Base-by-base conservation (phyloP, 1,139 yeast genomes). In the Candida pseudocylindracea region DNA sequence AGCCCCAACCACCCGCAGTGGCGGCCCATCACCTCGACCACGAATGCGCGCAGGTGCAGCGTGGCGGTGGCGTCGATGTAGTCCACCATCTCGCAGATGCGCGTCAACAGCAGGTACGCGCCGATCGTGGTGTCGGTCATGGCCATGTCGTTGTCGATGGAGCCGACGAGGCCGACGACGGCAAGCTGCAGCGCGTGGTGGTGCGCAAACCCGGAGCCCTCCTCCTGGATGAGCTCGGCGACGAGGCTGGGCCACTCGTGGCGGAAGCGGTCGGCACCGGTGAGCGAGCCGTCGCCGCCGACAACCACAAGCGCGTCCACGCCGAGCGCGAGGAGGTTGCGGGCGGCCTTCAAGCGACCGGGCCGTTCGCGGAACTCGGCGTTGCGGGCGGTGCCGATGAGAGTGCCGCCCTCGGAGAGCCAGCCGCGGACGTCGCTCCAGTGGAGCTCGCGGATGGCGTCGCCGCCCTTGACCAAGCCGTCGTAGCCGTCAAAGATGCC, bases 1-100 rank as follows among this genome's bases (percentile, higher is more conserved):
- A 76, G 55, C 1, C 80, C 88, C 40, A 76, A 61, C 91, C 91
- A 76, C 41, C 91, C 91, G 58, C 91, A 76, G 45, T 76, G 88
- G 51, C 91, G 64, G 38, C 91, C 91, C 91, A 76, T 76, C n/a
- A 76, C 91, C 51, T 76, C 91, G 31, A 76, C 72, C 29, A 76
- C 83, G 46, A 76, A 76, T 8, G 91, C 91, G 48, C 91, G 58
- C 26, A 81, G 74, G 50, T 76, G 91, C 1, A 85, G 74, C 36
- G 71, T 72, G 27, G 91, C 91, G 29, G 91, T 76, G 31, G 85
- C 88, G 49, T 75, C 88, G 38, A 76, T 76, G 48, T 72, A 75
- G 51, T 76, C 91, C 37, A 76, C 72, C 54, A 76, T 73, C 48
- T 72, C 72, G 47, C 79, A 68, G 40, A 76, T 76, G 48, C 91